phyloP scores from a whole-genome alignment of 108 stramenopile species.

The Pseudonitzschia pungens region DNA sequence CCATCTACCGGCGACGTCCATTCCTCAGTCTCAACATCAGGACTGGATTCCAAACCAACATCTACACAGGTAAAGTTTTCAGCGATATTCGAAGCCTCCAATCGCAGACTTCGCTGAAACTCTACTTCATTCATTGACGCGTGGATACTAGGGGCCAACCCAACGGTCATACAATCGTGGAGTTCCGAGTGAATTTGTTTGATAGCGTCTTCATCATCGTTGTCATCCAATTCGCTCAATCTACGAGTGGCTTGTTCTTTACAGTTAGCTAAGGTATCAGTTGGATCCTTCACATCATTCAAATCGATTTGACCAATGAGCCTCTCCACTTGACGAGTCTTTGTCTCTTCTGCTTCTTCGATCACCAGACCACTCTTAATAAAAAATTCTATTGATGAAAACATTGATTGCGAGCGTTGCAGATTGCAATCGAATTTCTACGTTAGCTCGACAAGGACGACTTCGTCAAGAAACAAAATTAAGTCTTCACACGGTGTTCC shows the following conservation, averaged over 20 bases:
- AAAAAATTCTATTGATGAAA: slow-evolving; percentile 24
- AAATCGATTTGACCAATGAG: slow-evolving; percentile 23
- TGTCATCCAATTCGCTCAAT: slow-evolving; percentile 45
- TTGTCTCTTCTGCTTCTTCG: not conserved
- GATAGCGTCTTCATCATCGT: slow-evolving; percentile 1
- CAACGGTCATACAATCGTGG: slow-evolving; percentile 43
- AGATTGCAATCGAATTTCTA: too few relatives aligned
- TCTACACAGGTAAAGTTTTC: slow-evolving; percentile 78
- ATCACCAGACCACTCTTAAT: slow-evolving; percentile 33
- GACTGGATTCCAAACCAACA: slow-evolving; percentile 44
- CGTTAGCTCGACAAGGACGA: too few relatives aligned
- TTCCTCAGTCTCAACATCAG: slow-evolving; percentile 25
- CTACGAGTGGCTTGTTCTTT: slow-evolving; percentile 42
- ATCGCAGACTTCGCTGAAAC: slow-evolving; percentile 49
- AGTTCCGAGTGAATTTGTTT: slow-evolving; percentile 28
- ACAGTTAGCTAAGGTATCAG: slow-evolving; percentile 28
- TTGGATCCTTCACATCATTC: slow-evolving; percentile 53
- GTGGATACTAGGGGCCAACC: slow-evolving; percentile 43
- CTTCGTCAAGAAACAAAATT: too few relatives aligned
- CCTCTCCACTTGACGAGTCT: not conserved
- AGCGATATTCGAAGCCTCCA: slow-evolving; percentile 36
- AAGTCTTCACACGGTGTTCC: too few relatives aligned
- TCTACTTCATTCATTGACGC: slow-evolving; percentile 54
- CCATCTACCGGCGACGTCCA: slow-evolving; percentile 33
- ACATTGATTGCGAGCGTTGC: not conserved